Evolutionary conservation across 1,284 basidiomycete species (phyloP), one percentile per base, ranked within the genome.

Genomic region (Rhizoctonia solani): DNA sequence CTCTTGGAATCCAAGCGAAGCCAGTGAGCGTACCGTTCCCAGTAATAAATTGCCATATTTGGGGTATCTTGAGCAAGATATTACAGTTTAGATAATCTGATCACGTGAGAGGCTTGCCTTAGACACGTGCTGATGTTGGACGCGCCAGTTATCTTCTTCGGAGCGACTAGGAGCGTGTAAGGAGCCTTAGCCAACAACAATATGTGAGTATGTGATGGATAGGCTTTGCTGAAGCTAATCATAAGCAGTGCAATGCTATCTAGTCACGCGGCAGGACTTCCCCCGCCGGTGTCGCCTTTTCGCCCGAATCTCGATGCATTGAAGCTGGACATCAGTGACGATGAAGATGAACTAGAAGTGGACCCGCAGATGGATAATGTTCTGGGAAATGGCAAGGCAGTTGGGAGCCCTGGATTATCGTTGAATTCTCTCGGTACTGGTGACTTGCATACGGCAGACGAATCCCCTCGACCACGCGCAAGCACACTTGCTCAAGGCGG

Each of bases 281-380:
- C 59, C 34, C 59, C 59, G 23, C 59, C 59, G 3, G 59, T 65
- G 5, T 65, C 59, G 19, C 59, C 59, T 9, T 65, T 65, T 42
- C 59, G 59, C 39, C 59, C 59, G 21, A 65, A 65, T 49, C 49
- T 65, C 14, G 59, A 30, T 39, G 59, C 47, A 29, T 49, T 65
- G 23, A 29, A 49, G 27, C 34, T 65, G 3, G 59, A 65, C 21
- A 32, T 49, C 3, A 65, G 59, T 39, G 59, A 65, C 49, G 59
- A 65, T 30, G 59, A 65, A 53, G 59, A 65, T n/a, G 59, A 21
- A 9, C 30, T 61, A 25, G 44, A 27, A 8, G 27, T 8, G 34
- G 41, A 42, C 39, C 37, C 37, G 37, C 37, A 8, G 37, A 39
- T 39, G 37, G 37, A 39, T 8, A 39, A 39, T 8, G 16, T 39